Evolutionary conservation across 768 basidiomycete genomes (phyloP).

Genomic region (Trametes cinnabarina): DNA sequence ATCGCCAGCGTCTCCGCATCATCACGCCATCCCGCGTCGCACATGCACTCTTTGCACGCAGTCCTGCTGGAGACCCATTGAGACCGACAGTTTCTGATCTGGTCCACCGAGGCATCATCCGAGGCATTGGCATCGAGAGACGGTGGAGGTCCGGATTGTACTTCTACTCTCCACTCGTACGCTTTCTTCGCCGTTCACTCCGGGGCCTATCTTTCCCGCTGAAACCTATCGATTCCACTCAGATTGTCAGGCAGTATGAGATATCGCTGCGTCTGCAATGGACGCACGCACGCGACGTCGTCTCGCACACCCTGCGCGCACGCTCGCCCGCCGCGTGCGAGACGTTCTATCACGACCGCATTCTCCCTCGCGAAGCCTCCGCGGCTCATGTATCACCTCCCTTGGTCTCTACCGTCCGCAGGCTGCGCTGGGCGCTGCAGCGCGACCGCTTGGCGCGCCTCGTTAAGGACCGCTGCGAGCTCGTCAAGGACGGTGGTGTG

Average conservation of each 20-base stretch:
- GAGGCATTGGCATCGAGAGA: conserved; percentile 63
- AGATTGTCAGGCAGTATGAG: conserved; percentile 73
- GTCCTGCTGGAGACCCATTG: conserved; percentile 52
- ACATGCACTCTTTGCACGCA: conserved; percentile 61
- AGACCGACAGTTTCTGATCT: conserved; percentile 67
- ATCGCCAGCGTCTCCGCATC: conserved; percentile 57
- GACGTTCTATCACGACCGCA: conserved; percentile 46
- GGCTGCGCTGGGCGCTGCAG: conserved; percentile 71
- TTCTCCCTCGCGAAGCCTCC: conserved; percentile 64
- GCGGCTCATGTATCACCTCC: conserved; percentile 56
- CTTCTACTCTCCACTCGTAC: conserved; percentile 58
- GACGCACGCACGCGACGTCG: conserved; percentile 47
- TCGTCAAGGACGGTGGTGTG: conserved; percentile 38
- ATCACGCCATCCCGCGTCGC: conserved; percentile 66
- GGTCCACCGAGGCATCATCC: conserved; percentile 67
- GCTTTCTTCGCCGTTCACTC: conserved; percentile 29
- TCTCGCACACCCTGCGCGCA: conserved; percentile 54
- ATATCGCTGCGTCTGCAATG: conserved; percentile 52
- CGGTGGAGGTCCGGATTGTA: conserved; percentile 67
- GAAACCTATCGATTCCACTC: neutral
- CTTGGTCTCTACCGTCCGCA: conserved; percentile 60
- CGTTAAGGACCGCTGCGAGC: conserved; percentile 44
- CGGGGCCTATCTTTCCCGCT: neutral
- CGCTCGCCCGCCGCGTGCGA: conserved; percentile 40
- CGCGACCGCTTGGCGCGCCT: conserved; percentile 59